A percentile compares a stretch with the other conserved stretches of the same genome.
Evolutionary conservation across 2,329 filamentous ascomycete species (phyloP).

Genomic region (Emmonsia crescens): DNA sequence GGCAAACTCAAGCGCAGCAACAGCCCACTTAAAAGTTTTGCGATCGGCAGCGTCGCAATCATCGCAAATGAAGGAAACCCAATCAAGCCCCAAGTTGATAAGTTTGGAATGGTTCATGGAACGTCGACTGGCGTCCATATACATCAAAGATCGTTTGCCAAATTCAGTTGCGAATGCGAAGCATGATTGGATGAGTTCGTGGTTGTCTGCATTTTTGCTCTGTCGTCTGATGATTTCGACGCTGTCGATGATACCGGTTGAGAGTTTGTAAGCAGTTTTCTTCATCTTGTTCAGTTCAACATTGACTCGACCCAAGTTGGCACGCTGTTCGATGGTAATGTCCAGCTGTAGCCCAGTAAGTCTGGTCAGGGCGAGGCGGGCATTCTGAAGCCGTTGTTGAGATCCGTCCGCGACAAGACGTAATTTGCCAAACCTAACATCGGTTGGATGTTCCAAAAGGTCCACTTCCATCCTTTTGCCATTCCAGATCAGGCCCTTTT

Average conservation of each 20-base stretch:
- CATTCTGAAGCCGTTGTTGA: slow-evolving; percentile 63
- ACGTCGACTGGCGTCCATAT: slow-evolving; percentile 89
- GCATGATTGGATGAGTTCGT: slow-evolving; percentile 93
- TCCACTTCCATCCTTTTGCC: slow-evolving; percentile 62
- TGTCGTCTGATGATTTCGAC: slow-evolving; percentile 87
- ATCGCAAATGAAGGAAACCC: slow-evolving; percentile 96
- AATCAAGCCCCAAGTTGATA: slow-evolving; percentile 85
- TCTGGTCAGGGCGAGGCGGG: slow-evolving; percentile 66
- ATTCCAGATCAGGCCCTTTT: slow-evolving; percentile 68
- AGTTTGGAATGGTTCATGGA: slow-evolving; percentile 97
- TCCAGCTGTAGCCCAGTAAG: slow-evolving; percentile 76
- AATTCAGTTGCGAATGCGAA: slow-evolving; percentile 99
- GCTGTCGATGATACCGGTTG: slow-evolving; percentile 97
- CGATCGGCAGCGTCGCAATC: slow-evolving; percentile 90
- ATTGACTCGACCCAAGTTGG: slow-evolving; percentile 88
- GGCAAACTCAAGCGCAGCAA: slow-evolving; percentile 86
- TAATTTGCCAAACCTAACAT: slow-evolving; percentile 76
- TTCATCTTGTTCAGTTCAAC: slow-evolving; percentile 85
- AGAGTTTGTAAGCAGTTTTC: slow-evolving; percentile 89
- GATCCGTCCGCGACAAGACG: slow-evolving; percentile 83
- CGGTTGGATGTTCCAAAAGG: slow-evolving; percentile 66
- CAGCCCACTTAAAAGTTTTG: slow-evolving; percentile 95
- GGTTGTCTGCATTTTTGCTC: slow-evolving; percentile 62
- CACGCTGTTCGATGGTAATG: slow-evolving; percentile 80
- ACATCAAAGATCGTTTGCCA: slow-evolving; percentile 82